Percentiles rank a stretch among this genome's conserved stretches.
Evolutionary conservation across 257 asterid genomes (phyloP).

Genomic region (Pogostemon cablin): DNA sequence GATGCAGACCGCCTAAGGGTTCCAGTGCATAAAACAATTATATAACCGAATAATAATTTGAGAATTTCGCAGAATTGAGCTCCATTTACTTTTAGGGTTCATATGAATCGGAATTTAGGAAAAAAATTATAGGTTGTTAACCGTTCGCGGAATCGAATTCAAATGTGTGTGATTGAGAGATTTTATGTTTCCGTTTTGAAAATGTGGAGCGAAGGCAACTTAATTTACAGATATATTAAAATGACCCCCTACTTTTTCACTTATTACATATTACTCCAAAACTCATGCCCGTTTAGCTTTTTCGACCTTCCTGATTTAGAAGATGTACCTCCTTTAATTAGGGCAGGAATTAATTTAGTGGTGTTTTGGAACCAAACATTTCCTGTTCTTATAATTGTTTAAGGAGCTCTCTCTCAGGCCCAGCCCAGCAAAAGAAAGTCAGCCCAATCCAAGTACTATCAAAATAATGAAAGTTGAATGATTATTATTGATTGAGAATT

Average conservation of each 20-base stretch:
- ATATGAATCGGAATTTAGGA: not conserved
- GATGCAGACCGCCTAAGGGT: slow-evolving; percentile 8
- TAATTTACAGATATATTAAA: not conserved
- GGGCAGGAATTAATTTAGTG: no score
- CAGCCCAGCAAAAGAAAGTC: no score
- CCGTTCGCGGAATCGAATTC: not conserved
- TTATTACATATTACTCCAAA: not conserved
- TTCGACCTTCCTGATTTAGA: no score
- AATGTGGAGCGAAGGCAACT: not conserved
- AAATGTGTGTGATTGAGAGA: not conserved
- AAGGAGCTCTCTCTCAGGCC: no score
- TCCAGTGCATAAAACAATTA: not conserved
- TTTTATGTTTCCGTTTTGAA: not conserved
- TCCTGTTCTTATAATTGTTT: no score
- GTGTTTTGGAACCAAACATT: no score
- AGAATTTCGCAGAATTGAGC: not conserved
- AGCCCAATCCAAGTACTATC: no score
- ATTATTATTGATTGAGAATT: no score
- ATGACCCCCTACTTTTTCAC: not conserved
- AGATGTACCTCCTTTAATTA: no score
- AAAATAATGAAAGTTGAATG: no score
- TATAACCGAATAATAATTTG: not conserved
- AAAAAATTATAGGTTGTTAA: not conserved
- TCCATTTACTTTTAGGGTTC: not conserved
- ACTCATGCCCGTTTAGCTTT: no score